Base-by-base conservation (phyloP, 2,329 filamentous ascomycete genomes). In the Claviceps spartinae region DNA sequence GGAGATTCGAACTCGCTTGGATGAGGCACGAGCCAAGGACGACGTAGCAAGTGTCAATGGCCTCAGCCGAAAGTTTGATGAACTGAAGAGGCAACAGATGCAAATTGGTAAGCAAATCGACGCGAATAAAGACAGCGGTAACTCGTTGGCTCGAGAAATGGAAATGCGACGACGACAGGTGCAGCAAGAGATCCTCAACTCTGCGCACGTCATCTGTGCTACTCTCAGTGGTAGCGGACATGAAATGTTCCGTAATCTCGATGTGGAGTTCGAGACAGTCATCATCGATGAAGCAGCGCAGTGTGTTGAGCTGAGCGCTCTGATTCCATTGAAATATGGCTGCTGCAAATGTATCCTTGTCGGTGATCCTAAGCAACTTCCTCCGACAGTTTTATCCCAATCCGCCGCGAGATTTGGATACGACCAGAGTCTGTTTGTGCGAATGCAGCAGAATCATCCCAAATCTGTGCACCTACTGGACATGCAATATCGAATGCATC, bases 401-500 rank as follows among this genome's bases (percentile, higher is more conserved):
- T 90, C 90, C 60, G 93, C 93, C 4, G 87, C 90, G 14, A 81
- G 83, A 40, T 97, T 90, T 67, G 89, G 93, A 57, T 98, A 97
- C 68, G 91, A 97, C 63, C 93, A 98, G 70, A 95, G 88, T 76
- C 73, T 98, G 69, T 98, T 98, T 71, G 93, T 97, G 51, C 86
- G 93, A 37, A 98, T 98, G 91, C 93, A 97, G 65, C 83, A 83
- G 61, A 96, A 96, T 57, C 84, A 91, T 60, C 87, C 88, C 1
- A 74, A 86, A 36, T 85, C 94, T 57, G 83, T 98, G 16, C 91
- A 98, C 71, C 76, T 98, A 26, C 80, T 98, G n/a, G 91, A 97
- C 63, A 93, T 86, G 52, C 93, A 98, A 64, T 98, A 98, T 66
- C 93, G 93, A 69, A 98, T 98, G 94, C 93, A 98, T 69, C 93